A percentile compares a stretch with the other conserved stretches of the same genome.
Conservation (phyloP, 2,329 filamentous ascomycete species). For the Cordyceps militaris region DNA sequence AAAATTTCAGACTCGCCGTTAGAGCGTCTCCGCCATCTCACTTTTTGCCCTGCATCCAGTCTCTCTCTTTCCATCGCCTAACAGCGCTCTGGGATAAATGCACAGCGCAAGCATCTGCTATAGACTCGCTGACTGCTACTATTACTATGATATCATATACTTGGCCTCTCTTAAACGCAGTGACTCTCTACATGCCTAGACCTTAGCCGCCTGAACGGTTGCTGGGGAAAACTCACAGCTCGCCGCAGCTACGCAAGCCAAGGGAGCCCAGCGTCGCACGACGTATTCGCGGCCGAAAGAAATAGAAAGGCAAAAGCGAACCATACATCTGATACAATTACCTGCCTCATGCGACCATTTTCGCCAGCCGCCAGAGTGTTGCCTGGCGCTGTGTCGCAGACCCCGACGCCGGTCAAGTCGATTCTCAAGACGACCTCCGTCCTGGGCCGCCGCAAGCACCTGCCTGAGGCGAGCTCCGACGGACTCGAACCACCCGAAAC, state of each 20-base stretch:
- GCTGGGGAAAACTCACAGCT: constrained; percentile 7
- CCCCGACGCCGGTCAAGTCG: constrained; percentile 41
- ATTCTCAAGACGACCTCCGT: constrained; percentile 44
- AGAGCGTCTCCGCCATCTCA: background rate
- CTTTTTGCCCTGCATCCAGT: background rate
- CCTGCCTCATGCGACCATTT: constrained; percentile 26
- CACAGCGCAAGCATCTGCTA: background rate
- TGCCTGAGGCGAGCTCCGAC: constrained; percentile 37
- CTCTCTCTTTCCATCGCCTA: background rate
- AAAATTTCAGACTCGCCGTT: background rate
- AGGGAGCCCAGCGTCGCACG: background rate
- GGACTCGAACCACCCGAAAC: constrained; percentile 32
- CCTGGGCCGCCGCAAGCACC: constrained; percentile 37
- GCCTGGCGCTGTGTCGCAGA: constrained; percentile 27
- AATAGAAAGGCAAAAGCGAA: background rate
- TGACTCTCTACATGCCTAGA: constrained; percentile 11
- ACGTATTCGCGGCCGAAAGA: background rate
- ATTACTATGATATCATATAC: constrained; percentile 8
- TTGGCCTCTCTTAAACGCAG: constrained; percentile 4
- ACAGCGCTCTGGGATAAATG: background rate
- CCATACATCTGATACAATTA: background rate
- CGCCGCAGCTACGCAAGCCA: background rate
- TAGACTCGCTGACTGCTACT: background rate
- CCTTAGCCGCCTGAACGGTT: constrained; percentile 8
- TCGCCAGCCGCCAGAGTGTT: constrained; percentile 28